These are phyloP conservation scores for Podospora pseudopauciseta DNA, from an alignment of 495 filamentous ascomycete species.

Conservation along the genomic window DNA sequence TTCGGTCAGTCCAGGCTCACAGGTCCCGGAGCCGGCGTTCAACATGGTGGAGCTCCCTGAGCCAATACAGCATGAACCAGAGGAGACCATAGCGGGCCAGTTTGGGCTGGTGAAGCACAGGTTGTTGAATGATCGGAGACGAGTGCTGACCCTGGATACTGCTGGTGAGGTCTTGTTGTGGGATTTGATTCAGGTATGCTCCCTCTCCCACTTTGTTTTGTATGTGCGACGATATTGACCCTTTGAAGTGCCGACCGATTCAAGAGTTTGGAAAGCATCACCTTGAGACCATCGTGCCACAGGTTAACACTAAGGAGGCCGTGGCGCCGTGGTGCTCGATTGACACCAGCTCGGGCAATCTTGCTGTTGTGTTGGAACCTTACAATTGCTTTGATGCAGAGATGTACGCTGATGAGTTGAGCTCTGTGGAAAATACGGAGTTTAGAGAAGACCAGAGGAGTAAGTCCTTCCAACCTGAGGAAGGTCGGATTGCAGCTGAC, in stretches of 20 bases:
- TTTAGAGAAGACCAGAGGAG: conserved; percentile 94
- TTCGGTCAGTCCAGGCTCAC: conserved; percentile 45
- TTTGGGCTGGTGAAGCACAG: conserved; percentile 92
- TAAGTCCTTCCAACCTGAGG: conserved; percentile 43
- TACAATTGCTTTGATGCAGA: conserved; percentile 98
- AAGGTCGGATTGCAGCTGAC: conserved; percentile 14
- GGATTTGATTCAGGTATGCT: conserved; percentile 75
- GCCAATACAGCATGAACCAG: conserved; percentile 70
- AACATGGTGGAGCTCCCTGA: conserved; percentile 50
- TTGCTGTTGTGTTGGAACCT: conserved; percentile 87
- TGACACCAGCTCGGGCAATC: conserved; percentile 83
- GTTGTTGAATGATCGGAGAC: conserved; percentile 83
- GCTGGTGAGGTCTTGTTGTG: conserved; percentile 94
- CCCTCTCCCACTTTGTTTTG: conserved; percentile 13
- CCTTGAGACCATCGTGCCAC: conserved; percentile 83
- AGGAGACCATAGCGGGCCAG: conserved; percentile 89
- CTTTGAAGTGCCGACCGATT: conserved; percentile 69
- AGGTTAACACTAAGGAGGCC: conserved; percentile 82
- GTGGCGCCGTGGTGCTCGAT: conserved; percentile 94
- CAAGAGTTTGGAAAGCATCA: conserved; percentile 87
- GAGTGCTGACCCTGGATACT: conserved; percentile 88
- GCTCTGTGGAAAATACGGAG: conserved; percentile 65
- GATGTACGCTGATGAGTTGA: conserved; percentile 87
- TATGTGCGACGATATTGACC: conserved; percentile 13
- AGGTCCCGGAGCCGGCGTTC: conserved; percentile 57